phyloP scores from a whole-genome alignment of 2,329 filamentous ascomycete genomes.

The Clonostachys solani region DNA sequence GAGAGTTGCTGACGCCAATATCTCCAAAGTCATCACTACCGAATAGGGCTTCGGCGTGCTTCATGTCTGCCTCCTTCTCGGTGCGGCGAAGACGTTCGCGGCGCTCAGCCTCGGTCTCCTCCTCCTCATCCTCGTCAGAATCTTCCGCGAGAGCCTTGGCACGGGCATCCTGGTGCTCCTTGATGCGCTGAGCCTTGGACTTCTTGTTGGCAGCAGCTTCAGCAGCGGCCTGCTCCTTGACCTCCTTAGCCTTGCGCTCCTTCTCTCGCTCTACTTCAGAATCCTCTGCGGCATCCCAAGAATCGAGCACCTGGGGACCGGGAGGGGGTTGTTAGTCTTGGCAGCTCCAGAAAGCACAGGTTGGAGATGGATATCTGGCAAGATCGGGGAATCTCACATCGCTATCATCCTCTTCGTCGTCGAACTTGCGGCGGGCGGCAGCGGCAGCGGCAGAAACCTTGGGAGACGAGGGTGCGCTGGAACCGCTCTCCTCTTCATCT shows the following conservation, averaged over 20 bases:
- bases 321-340: slow-evolving; percentile 1
- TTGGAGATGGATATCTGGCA: not conserved
- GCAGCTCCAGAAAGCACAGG: not conserved
- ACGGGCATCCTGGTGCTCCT: slow-evolving; percentile 67
- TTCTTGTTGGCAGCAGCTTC: slow-evolving; percentile 90
- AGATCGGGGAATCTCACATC: slow-evolving; percentile 54
- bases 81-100: slow-evolving; percentile 71
- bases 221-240: slow-evolving; percentile 84
- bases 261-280: slow-evolving; percentile 97
- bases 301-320: slow-evolving; percentile 74
- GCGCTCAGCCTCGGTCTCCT: slow-evolving; percentile 68
- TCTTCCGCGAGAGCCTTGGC: slow-evolving; percentile 45
- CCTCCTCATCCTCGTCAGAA: slow-evolving; percentile 53
- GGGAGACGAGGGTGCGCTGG: slow-evolving; percentile 28
- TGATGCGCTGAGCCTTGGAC: slow-evolving; percentile 79
- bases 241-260: slow-evolving; percentile 78
- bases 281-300: slow-evolving; percentile 96
- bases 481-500: slow-evolving; percentile 36
- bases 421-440: slow-evolving; percentile 61
- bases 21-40: slow-evolving; percentile 54
- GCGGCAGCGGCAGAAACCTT: slow-evolving; percentile 13
- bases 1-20: slow-evolving; percentile 61
- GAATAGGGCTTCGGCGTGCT: slow-evolving; percentile 80
- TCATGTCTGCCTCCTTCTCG: slow-evolving; percentile 85
- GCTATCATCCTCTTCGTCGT: slow-evolving; percentile 83